phyloP scores from a whole-genome alignment of 192 early-diverging fungal species.

The Coemansia erecta region DNA sequence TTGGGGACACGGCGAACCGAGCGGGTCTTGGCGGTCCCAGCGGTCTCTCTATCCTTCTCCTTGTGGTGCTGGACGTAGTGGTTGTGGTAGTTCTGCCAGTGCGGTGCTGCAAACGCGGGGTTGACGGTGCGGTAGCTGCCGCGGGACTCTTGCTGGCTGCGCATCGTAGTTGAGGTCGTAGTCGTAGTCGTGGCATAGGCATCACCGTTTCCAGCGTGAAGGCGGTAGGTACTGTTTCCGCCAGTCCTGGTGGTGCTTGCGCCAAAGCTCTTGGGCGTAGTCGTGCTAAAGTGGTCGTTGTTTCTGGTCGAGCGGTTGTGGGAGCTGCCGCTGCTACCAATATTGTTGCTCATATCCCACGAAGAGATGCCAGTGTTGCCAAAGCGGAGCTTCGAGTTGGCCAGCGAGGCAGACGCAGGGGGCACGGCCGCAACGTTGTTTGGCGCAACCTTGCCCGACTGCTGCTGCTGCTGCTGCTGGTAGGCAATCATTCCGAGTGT shows the following conservation, averaged over 20 bases:
- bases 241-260: not conserved
- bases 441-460: slow-evolving; percentile 14
- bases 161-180: slow-evolving; percentile 6
- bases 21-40: slow-evolving; percentile 13
- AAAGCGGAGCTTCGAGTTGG: slow-evolving; percentile 46
- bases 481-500: slow-evolving; percentile 37
- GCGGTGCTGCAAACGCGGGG: slow-evolving; percentile 31
- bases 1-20: slow-evolving; percentile 46
- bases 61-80: slow-evolving; percentile 40
- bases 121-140: slow-evolving; percentile 30
- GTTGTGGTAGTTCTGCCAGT: slow-evolving; percentile 49
- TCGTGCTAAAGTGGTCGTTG: slow-evolving; percentile 6
- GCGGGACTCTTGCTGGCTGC: slow-evolving; percentile 43
- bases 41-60: slow-evolving; percentile 29
- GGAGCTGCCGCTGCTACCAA: slow-evolving; percentile 4
- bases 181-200: slow-evolving; percentile 4
- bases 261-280: slow-evolving; percentile 31
- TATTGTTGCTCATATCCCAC: slow-evolving; percentile 18
- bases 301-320: not conserved
- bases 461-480: slow-evolving; percentile 19
- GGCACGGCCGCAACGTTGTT: slow-evolving; percentile 24
- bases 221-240: slow-evolving; percentile 16
- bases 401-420: slow-evolving; percentile 33
- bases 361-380: slow-evolving; percentile 43
- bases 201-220: slow-evolving; percentile 23